phyloP scores from a whole-genome alignment of 768 basidiomycete species.

The Paxillus ammoniavirescens region DNA sequence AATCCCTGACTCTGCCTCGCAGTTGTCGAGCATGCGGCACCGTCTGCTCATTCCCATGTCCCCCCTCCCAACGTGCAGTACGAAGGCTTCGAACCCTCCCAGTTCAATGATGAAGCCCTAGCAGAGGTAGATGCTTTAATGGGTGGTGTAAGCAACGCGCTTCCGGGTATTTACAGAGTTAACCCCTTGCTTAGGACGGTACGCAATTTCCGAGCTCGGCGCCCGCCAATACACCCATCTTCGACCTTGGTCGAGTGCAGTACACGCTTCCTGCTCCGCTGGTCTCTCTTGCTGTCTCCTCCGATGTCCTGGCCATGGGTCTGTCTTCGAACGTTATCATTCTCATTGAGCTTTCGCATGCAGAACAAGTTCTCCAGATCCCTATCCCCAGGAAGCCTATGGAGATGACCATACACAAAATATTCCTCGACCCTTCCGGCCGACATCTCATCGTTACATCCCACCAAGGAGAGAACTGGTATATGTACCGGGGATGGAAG shows the following conservation, averaged over 20 bases:
- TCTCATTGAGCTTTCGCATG: slow-evolving; percentile 85
- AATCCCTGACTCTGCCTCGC: slow-evolving; percentile 2
- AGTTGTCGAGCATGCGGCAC: slow-evolving; percentile 87
- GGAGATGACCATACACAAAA: slow-evolving; percentile 76
- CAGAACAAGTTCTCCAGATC: slow-evolving; percentile 84
- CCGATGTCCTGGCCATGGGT: slow-evolving; percentile 85
- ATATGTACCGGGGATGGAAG: slow-evolving; percentile 78
- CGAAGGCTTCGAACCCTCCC: slow-evolving; percentile 85
- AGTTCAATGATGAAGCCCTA: slow-evolving; percentile 48
- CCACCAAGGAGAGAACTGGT: slow-evolving; percentile 90
- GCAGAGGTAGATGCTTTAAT: slow-evolving; percentile 40
- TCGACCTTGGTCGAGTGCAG: slow-evolving; percentile 87
- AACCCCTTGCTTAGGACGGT: slow-evolving; percentile 28
- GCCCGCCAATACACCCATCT: slow-evolving; percentile 55
- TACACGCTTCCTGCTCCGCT: slow-evolving; percentile 86
- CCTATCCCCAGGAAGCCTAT: slow-evolving; percentile 69
- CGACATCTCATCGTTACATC: slow-evolving; percentile 88
- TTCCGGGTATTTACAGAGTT: slow-evolving; percentile 1
- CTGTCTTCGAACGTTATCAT: slow-evolving; percentile 73
- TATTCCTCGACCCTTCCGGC: slow-evolving; percentile 93
- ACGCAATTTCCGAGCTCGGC: slow-evolving; percentile 24
- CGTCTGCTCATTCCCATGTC: slow-evolving; percentile 38
- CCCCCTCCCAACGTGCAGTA: slow-evolving; percentile 65
- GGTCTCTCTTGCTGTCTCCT: slow-evolving; percentile 77
- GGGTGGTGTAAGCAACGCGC: slow-evolving; percentile 12